phyloP scores from a whole-genome alignment of 1,284 basidiomycete genomes.

The Trichosporon asahii region DNA sequence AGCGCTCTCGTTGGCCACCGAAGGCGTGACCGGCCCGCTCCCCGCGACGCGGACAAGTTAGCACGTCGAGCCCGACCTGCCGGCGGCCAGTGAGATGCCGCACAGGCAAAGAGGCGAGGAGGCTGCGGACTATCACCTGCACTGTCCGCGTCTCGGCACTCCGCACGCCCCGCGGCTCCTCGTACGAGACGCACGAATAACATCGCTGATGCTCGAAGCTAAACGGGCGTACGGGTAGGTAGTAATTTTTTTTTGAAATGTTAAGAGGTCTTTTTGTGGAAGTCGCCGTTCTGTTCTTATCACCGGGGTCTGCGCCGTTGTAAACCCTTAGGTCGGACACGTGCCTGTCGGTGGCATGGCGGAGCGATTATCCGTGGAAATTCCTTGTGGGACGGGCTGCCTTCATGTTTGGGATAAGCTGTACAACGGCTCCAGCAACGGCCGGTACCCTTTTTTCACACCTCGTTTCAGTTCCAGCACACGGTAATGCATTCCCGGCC shows the following conservation, averaged over 20 bases:
- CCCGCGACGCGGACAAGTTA: not conserved
- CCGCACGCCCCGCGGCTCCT: no score
- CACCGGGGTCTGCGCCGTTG: not conserved
- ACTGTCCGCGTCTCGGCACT: no score
- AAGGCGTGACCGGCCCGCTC: not conserved
- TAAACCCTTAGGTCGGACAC: not conserved
- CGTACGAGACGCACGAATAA: not conserved
- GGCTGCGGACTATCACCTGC: not conserved
- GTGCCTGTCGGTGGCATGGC: not conserved
- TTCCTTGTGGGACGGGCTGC: not conserved
- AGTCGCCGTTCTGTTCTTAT: not conserved
- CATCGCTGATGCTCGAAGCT: not conserved
- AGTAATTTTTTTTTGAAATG: not conserved
- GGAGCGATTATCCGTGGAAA: not conserved
- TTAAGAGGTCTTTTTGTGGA: not conserved
- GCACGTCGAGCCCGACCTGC: no score
- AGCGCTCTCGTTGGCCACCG: not conserved
- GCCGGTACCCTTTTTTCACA: not conserved
- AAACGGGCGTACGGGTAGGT: not conserved
- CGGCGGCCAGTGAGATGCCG: not conserved
- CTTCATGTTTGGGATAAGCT: not conserved
- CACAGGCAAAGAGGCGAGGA: no score
- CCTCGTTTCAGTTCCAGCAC: conserved; percentile 2
- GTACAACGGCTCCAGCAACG: no score
- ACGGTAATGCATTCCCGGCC: not conserved